These are phyloP conservation scores for Emericellopsis terricola DNA, from an alignment of 495 filamentous ascomycete genomes.

Conservation along the genomic window DNA sequence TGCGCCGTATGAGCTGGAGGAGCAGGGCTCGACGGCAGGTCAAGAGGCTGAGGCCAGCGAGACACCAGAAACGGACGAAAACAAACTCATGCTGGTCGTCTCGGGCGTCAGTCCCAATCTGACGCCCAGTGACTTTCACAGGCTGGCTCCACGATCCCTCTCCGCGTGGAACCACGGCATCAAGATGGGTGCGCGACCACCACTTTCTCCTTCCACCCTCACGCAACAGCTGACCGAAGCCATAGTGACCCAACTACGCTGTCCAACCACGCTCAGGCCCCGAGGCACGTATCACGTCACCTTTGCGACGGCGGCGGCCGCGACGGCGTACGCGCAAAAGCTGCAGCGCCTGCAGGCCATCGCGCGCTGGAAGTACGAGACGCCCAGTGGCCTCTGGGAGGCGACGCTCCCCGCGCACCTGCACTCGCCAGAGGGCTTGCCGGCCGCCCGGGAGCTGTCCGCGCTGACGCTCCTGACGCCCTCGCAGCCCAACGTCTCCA, in stretches of 20 bases:
- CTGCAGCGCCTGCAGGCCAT: constrained; percentile 26
- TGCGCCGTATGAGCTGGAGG: too few relatives aligned
- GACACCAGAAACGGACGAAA: background rate
- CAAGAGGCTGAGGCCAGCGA: too few relatives aligned
- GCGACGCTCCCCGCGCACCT: background rate
- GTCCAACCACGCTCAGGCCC: constrained; percentile 32
- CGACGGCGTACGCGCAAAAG: constrained; percentile 32
- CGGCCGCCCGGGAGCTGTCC: constrained; percentile 10
- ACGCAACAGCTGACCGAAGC: background rate
- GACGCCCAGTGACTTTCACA: constrained; percentile 36
- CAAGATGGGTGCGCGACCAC: constrained; percentile 10
- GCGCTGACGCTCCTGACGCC: constrained; percentile 35
- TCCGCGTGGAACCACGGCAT: constrained; percentile 43
- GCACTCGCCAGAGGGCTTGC: too few relatives aligned
- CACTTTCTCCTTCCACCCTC: background rate
- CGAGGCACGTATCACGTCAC: constrained; percentile 41
- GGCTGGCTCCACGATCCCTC: constrained; percentile 37
- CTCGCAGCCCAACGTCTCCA: constrained; percentile 6
- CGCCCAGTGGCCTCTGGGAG: background rate
- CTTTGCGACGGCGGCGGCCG: constrained; percentile 36
- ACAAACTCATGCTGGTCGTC: constrained; percentile 1
- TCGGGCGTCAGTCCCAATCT: background rate
- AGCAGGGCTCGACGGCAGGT: too few relatives aligned
- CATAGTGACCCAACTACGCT: constrained; percentile 31
- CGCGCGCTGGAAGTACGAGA: constrained; percentile 5